These are phyloP conservation scores for Biscutella auriculata DNA, from an alignment of 441 rosid genomes.

Conservation along the genomic window DNA sequence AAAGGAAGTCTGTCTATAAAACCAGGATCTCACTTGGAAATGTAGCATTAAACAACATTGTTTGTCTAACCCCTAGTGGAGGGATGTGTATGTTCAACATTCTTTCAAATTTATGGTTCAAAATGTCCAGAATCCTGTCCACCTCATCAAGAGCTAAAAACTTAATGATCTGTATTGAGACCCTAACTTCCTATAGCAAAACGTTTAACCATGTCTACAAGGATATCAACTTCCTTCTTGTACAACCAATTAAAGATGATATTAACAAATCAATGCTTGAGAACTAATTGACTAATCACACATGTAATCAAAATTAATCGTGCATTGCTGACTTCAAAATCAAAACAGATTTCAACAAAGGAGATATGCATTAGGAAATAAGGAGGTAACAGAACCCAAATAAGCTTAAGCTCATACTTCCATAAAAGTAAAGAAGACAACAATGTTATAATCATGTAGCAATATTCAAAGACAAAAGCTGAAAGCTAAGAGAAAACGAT, in stretches of 20 bases:
- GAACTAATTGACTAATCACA: background rate
- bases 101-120: constrained; percentile 58
- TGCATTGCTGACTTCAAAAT: background rate
- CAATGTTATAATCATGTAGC: background rate
- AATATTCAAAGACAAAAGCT: background rate
- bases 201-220: constrained; percentile 54
- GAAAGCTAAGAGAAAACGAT: background rate
- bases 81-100: constrained; percentile 57
- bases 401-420: background rate
- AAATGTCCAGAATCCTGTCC: constrained; percentile 61
- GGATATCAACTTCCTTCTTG: constrained; percentile 56
- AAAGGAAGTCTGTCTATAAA: background rate
- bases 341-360: background rate
- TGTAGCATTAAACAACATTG: constrained; percentile 59
- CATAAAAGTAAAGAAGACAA: constrained; percentile 4
- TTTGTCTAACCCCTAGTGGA: constrained; percentile 44
- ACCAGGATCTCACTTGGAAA: constrained; percentile 46
- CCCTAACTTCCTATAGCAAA: constrained; percentile 50
- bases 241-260: constrained; percentile 10
- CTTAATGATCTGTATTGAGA: constrained; percentile 40
- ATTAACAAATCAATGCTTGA: background rate
- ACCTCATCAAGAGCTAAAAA: constrained; percentile 59
- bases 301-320: background rate
- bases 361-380: background rate
- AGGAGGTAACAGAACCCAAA: background rate